Percentiles rank a stretch among this genome's conserved stretches.
phyloP scores from a whole-genome alignment of 2,329 filamentous ascomycete species.

The Neopestalotiopsis rosae region DNA sequence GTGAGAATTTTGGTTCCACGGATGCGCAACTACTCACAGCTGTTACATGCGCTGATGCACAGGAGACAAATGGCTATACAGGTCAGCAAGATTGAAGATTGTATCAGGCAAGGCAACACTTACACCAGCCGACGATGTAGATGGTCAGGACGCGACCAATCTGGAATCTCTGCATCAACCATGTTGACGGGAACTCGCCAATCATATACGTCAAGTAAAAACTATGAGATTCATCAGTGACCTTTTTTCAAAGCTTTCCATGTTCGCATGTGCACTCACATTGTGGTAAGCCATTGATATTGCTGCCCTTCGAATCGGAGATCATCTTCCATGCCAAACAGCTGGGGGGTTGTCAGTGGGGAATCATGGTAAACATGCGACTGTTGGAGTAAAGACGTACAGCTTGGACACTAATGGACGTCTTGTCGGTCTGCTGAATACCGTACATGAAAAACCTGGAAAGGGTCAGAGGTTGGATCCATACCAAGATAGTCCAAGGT shows the following conservation, averaged over 20 bases:
- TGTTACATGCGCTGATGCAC: not conserved
- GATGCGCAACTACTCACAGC: constrained; percentile 19
- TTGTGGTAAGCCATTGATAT: constrained; percentile 23
- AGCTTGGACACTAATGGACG: constrained; percentile 34
- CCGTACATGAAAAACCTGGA: constrained; percentile 27
- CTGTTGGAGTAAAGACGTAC: not conserved
- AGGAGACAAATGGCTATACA: not conserved
- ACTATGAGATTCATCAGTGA: not conserved
- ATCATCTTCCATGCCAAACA: constrained; percentile 37
- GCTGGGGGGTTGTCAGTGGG: not conserved
- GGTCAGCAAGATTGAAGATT: not conserved
- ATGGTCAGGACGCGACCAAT: constrained; percentile 39
- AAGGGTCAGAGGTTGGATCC: not conserved
- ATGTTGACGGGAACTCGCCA: constrained; percentile 35
- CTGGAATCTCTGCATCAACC: constrained; percentile 40
- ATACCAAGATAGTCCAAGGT: not conserved
- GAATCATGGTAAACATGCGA: not conserved
- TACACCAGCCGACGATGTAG: constrained; percentile 38
- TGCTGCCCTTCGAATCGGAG: constrained; percentile 34
- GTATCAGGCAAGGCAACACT: constrained; percentile 32
- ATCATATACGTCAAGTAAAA: constrained; percentile 31
- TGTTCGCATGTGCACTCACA: not conserved
- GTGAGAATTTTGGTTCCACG: constrained; percentile 21
- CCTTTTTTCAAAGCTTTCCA: not conserved
- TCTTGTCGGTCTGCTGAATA: constrained; percentile 37